Conservation (phyloP, 768 basidiomycete species). For the Suillus hirtellus region DNA sequence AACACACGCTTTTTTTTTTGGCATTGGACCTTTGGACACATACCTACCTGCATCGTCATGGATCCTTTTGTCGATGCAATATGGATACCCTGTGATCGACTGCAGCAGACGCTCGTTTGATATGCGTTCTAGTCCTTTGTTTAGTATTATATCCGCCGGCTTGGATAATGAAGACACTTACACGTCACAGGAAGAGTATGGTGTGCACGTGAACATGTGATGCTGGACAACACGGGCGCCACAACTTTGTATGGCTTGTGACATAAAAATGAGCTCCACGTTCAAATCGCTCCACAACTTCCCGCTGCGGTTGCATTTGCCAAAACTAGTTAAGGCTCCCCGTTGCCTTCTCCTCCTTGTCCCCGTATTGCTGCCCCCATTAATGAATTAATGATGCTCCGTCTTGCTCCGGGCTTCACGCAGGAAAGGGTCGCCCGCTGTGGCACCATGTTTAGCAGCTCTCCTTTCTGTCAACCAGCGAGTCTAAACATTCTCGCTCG, state of each 20-base stretch:
- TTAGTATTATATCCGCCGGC: constrained; percentile 17
- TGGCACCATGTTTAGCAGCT: not conserved
- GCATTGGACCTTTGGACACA: constrained; percentile 28
- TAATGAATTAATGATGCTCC: not conserved
- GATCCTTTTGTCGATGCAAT: constrained; percentile 10
- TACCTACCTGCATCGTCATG: constrained; percentile 19
- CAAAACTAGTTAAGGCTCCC: not conserved
- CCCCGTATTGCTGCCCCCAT: not conserved
- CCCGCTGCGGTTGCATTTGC: not conserved
- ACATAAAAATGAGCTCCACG: not conserved
- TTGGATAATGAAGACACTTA: constrained; percentile 16
- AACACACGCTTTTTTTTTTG: constrained; percentile 13
- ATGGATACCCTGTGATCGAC: constrained; percentile 12
- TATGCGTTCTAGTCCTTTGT: constrained; percentile 14
- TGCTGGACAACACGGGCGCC: not conserved
- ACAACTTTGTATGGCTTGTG: too few relatives aligned
- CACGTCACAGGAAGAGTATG: not conserved
- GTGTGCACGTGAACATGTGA: not conserved
- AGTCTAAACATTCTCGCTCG: not conserved
- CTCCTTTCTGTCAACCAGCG: not conserved
- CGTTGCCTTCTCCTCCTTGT: not conserved
- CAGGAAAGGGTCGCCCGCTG: not conserved
- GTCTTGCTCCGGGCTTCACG: not conserved
- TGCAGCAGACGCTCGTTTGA: constrained; percentile 23
- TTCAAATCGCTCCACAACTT: not conserved